A percentile compares a stretch with the other conserved stretches of the same genome.
These are phyloP conservation scores for Pseudozyma pruni DNA, from an alignment of 1,284 basidiomycete species.

Conservation along the genomic window DNA sequence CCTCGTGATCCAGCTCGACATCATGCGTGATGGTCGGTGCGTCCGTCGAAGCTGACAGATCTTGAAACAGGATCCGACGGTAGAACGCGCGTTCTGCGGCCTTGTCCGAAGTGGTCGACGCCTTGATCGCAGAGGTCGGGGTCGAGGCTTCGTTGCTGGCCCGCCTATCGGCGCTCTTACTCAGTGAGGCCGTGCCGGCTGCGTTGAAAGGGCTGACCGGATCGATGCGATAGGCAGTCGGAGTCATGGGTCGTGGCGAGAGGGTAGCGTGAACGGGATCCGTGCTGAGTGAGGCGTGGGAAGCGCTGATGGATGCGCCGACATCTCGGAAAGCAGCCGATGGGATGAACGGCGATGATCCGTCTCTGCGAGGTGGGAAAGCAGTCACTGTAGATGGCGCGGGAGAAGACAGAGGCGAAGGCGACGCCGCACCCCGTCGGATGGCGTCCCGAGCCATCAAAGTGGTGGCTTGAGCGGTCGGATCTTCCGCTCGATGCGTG, in stretches of 20 bases:
- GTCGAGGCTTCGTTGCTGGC: background rate
- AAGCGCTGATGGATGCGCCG: constrained; percentile 27
- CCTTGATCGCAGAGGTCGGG: background rate
- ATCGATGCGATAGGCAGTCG: constrained; percentile 18
- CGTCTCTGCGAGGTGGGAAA: constrained; percentile 21
- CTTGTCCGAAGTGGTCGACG: constrained; percentile 10
- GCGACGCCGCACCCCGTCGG: constrained; percentile 27
- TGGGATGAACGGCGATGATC: constrained; percentile 12
- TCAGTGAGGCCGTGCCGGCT: background rate
- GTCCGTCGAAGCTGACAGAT: constrained; percentile 11
- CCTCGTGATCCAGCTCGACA: constrained; percentile 43
- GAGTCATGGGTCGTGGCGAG: constrained; percentile 29
- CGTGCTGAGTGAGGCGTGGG: constrained; percentile 33
- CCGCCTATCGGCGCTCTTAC: too few species aligned
- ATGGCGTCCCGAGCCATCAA: constrained; percentile 24
- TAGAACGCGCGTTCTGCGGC: constrained; percentile 36
- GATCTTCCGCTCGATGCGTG: background rate
- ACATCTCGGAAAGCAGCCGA: constrained; percentile 32
- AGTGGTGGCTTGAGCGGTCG: background rate
- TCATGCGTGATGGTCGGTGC: constrained; percentile 33
- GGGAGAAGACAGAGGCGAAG: constrained; percentile 32
- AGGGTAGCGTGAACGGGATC: constrained; percentile 34
- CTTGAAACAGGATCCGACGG: constrained; percentile 45
- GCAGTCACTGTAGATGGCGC: constrained; percentile 25
- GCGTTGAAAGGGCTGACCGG: background rate